Base-by-base conservation (phyloP, 192 early-diverging fungal species). In the Coemansia sp. region DNA sequence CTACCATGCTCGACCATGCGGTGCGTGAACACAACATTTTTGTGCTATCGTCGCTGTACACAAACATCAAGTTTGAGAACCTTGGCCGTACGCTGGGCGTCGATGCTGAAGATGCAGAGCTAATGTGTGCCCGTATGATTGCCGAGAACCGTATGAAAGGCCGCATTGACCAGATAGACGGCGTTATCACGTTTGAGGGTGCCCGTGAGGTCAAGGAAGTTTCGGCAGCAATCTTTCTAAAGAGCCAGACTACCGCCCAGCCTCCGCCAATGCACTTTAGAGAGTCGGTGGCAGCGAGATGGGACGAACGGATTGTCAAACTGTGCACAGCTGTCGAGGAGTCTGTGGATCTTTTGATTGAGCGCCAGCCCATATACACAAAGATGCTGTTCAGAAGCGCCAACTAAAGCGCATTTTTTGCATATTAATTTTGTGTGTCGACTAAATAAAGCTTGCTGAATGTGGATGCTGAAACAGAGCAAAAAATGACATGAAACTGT, bases 1-100 rank as follows among this genome's bases (percentile, higher is more conserved):
- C 92, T 27, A 49, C 43, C 27, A 7, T 62, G 54, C 83, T 98
- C 17, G 93, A 93, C 70, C 84, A 91, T 2, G 96, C 95, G 7
- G 93, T 98, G 22, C 94, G 92, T 43, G 94, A 98, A 76, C 96
- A 98, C 80, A 98, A 98, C 70, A 67, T 92, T 19, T 83, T 97
- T 47, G 86, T 93, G 14, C 88, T 93, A 1, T 92, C 91, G 63
- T 90, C 89, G 63, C 85, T 98, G 52, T 98, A 98, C 76, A 88
- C 92, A 63, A 94, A 92, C 69, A 96, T 98, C 48, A 84, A 84
- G 32, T 95, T 98, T 68, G 87, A 86, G 41, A 91, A 97, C 69
- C 83, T 98, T 24, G 92, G 90, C 3, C 82, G 76, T 5, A 71
- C 93, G 58, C 72, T 98, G 17, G 89, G 84, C 3, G 88, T 96